Evolutionary conservation across 306 rosid genomes (phyloP).

Genomic region (Astragalus membranaceus): DNA sequence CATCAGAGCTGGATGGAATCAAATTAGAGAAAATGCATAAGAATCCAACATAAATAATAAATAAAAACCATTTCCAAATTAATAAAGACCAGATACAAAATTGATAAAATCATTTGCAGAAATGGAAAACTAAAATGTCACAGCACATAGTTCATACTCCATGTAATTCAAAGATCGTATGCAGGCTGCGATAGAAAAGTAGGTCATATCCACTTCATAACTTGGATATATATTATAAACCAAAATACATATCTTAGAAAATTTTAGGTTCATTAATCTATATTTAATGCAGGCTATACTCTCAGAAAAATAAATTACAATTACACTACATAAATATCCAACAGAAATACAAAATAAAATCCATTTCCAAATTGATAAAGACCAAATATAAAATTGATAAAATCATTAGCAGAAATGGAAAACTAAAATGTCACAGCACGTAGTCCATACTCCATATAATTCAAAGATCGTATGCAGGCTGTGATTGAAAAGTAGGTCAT

Average conservation of each 20-base stretch:
- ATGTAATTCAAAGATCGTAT: too few relatives aligned
- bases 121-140: neutral
- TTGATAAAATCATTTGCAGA: neutral
- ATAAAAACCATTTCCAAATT: too few relatives aligned
- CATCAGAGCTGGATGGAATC: slow-evolving; percentile 69
- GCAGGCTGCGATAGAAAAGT: too few relatives aligned
- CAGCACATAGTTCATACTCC: neutral
- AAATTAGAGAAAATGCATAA: slow-evolving; percentile 31
- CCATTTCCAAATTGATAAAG: neutral
- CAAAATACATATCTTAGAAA: neutral
- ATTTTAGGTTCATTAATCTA: neutral
- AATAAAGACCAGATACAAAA: too few relatives aligned
- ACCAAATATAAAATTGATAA: neutral
- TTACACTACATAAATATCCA: slow-evolving; percentile 22
- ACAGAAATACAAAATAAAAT: neutral
- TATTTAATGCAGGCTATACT: too few relatives aligned
- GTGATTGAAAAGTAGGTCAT: neutral
- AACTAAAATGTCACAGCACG: neutral
- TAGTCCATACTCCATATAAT: neutral
- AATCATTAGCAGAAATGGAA: neutral
- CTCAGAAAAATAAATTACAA: too few relatives aligned
- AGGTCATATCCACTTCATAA: neutral
- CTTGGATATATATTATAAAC: neutral
- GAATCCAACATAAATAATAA: slow-evolving; percentile 17
- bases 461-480: neutral